Base-by-base conservation (phyloP, 129 eudicot genomes). In the Logfia minima region DNA sequence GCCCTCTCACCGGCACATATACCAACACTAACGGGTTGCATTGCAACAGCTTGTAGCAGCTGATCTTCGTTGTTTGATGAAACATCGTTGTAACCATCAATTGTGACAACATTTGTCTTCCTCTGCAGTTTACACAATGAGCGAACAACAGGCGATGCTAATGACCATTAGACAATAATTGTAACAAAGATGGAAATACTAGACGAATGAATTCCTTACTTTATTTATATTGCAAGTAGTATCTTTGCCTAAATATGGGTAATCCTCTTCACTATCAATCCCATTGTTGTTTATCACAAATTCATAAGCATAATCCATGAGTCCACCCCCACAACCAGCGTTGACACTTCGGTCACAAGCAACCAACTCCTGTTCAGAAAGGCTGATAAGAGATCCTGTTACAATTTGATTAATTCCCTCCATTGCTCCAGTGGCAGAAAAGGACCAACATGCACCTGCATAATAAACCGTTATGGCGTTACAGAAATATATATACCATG, bases 381-480 rank as follows among this genome's bases (percentile, higher is more conserved):
- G 87, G 75, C 99, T 94, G 63, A 88, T 72, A 56, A 93, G 97
- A 62, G 97, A 88, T 37, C 98, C 96, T 0, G 97, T 90, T 10
- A 78, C 87, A 51, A 93, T 90, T 83, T 93, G 80, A 84, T 93
- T 93, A n/a, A 93, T 88, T 5, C 97, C 97, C 82, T 93, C 98
- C 32, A 90, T 86, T 55, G 97, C 97, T 62, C 97, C 97, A 6
- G 98, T 93, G 71, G 98, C 96, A 70, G 98, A 90, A 84, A 93
- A 93, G 41, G 98, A 71, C 98, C 98, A 93, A 68, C 98, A 93
- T 16, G 98, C 97, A 75, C 98, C 98, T 93, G 85, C 16, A 74
- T 43, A 70, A 74, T 23, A 65, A 66, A 80, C 5, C 23, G 1
- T 80, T 26, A 69, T 0, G 48, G 14, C 14, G 4, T 41, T 9